Evolutionary conservation across 306 rosid species (phyloP), one percentile per base, ranked within the genome.

Genomic region (Acmispon strigosus): DNA sequence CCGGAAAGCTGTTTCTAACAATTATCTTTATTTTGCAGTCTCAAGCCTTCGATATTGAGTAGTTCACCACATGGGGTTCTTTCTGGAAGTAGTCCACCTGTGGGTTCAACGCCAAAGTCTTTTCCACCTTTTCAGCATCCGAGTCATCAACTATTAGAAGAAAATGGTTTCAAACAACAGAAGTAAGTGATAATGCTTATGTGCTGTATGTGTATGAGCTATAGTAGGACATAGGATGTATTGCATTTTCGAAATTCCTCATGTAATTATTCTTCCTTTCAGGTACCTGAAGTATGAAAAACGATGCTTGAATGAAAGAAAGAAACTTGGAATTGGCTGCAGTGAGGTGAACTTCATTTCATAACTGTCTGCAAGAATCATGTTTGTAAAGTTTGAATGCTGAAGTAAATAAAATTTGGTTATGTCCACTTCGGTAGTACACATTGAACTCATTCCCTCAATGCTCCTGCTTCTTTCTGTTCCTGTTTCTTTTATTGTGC

Each of bases 111-210:
- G 84, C 99, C 99, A n/a, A 94, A 91, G 78, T 84, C 99, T 39
- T 84, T 91, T 83, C 99, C 97, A 27, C 89, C 85, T 2, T 91
- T 94, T 82, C 97, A 94, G 96, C 99, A 94, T 81, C 97, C 99
- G 58, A 94, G 99, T 58, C 99, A 94, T 73, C 97, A 86, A 86
- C 99, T 94, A 72, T 80, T 91, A 70, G 96, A 89, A 86, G 97
- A 94, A 86, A 94, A 89, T 76, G 99, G 96, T 72, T 94, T 87
- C 81, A 87, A 87, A 83, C 97, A 94, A 56, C 99, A 94, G 68
- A 94, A 87, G 99, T 94, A 80, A 84, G 96, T 76, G 61, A 59
- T 66, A 20, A 19, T 74, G 62, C 76, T 59, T 69, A 12, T 16
- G 53, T 66, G 65, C 36, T 43, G 47, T n/a, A 63, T 47, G 14